These are phyloP conservation scores for Candida schatavii DNA, from an alignment of 805 yeast genomes.

Conservation along the genomic window DNA sequence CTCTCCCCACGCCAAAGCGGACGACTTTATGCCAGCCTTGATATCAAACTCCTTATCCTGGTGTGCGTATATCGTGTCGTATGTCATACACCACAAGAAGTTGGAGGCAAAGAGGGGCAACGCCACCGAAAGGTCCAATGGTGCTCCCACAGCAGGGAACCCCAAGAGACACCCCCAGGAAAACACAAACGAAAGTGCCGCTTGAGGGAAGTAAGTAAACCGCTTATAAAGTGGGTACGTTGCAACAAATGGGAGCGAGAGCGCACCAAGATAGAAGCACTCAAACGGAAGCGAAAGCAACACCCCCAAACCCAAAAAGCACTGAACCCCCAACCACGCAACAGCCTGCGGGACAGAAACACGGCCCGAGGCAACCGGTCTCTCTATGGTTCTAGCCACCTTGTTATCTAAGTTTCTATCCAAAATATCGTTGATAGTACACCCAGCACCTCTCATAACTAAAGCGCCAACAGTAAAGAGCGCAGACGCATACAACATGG, in stretches of 20 bases:
- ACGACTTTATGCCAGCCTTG: slow-evolving; percentile 88
- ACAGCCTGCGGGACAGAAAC: slow-evolving; percentile 70
- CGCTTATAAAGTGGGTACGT: slow-evolving; percentile 92
- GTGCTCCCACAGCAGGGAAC: slow-evolving; percentile 91
- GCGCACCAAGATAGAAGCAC: slow-evolving; percentile 80
- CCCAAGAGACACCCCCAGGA: slow-evolving; percentile 95
- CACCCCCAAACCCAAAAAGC: slow-evolving; percentile 69
- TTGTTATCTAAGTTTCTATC: slow-evolving; percentile 81
- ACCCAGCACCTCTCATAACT: slow-evolving; percentile 97
- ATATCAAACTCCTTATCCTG: slow-evolving; percentile 91
- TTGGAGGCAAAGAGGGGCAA: slow-evolving; percentile 73
- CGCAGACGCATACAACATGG: slow-evolving; percentile 59
- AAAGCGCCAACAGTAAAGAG: slow-evolving; percentile 82
- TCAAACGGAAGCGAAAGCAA: slow-evolving; percentile 71
- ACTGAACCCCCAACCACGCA: slow-evolving; percentile 68
- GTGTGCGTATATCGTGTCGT: slow-evolving; percentile 96
- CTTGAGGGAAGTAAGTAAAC: slow-evolving; percentile 94
- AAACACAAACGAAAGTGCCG: slow-evolving; percentile 73
- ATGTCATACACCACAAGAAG: slow-evolving; percentile 90
- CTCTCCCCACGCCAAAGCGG: slow-evolving; percentile 93
- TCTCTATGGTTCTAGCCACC: slow-evolving; percentile 81
- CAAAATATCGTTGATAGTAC: slow-evolving; percentile 87
- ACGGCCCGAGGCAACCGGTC: slow-evolving; percentile 92
- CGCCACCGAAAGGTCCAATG: slow-evolving; percentile 71
- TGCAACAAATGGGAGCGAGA: slow-evolving; percentile 74